A percentile compares a stretch with the other conserved stretches of the same genome.
Evolutionary conservation across 331 rosid genomes (phyloP).

Genomic region (Quercus lobata): DNA sequence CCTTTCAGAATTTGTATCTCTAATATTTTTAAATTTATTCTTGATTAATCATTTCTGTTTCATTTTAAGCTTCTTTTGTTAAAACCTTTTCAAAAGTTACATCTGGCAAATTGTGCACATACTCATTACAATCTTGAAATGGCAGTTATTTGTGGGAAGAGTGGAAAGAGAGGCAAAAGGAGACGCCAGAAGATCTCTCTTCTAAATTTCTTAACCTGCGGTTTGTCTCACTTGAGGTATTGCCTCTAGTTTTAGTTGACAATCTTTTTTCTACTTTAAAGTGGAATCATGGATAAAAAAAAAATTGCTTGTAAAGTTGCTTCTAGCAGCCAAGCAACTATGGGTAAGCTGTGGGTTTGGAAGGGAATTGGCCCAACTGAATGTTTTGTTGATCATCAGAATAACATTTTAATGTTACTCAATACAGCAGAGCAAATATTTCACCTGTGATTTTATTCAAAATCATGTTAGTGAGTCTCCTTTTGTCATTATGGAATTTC

Average conservation of each 20-base stretch:
- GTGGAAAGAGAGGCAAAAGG: slow-evolving; percentile 86
- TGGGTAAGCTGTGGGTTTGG: background rate
- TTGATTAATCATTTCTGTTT: background rate
- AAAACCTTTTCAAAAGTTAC: background rate
- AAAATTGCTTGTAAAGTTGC: background rate
- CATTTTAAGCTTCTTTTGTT: background rate
- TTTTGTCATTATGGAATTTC: too few species aligned
- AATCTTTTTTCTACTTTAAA: background rate
- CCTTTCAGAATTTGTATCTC: background rate
- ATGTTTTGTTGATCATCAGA: background rate
- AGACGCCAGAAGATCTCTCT: slow-evolving; percentile 52
- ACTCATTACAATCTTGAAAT: slow-evolving; percentile 19
- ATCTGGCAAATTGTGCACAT: slow-evolving; percentile 8
- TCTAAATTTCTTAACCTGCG: slow-evolving; percentile 67
- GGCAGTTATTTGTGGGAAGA: slow-evolving; percentile 89
- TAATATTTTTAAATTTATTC: background rate
- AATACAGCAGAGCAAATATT: background rate
- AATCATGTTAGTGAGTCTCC: background rate
- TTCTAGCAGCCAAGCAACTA: background rate
- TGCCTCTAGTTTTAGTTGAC: slow-evolving; percentile 1
- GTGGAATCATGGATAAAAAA: background rate
- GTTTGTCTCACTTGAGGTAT: slow-evolving; percentile 81
- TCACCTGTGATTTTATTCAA: background rate
- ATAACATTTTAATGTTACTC: background rate
- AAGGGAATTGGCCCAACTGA: background rate